phyloP scores from a whole-genome alignment of 2,329 filamentous ascomycete species.

The Penicillium sp. region DNA sequence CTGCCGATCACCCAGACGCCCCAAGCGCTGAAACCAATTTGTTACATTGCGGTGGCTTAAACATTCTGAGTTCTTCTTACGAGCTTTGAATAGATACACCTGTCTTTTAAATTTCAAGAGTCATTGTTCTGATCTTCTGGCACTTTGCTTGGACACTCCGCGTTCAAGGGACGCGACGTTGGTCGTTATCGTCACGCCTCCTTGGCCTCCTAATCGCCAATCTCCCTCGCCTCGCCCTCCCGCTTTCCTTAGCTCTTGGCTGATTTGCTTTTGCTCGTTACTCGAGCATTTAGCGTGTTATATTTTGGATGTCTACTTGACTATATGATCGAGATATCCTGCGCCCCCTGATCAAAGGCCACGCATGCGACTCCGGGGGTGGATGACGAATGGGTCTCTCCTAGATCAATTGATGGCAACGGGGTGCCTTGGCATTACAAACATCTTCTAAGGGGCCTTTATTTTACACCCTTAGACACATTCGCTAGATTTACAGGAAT shows the following conservation, averaged over 20 bases:
- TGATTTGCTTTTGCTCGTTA: no score
- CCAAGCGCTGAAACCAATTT: slow-evolving; percentile 9
- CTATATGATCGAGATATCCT: slow-evolving; percentile 5
- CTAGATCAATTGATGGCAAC: slow-evolving; percentile 35
- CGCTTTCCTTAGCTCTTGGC: background rate
- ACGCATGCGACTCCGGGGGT: slow-evolving; percentile 28
- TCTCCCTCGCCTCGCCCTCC: background rate
- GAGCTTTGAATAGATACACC: background rate
- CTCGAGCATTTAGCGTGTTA: background rate
- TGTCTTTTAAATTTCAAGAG: background rate
- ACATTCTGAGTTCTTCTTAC: slow-evolving; percentile 6
- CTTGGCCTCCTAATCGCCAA: slow-evolving; percentile 21
- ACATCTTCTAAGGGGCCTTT: slow-evolving; percentile 23
- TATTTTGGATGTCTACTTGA: slow-evolving; percentile 8
- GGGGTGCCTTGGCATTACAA: slow-evolving; percentile 31
- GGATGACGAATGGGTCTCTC: slow-evolving; percentile 39
- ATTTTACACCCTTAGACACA: slow-evolving; percentile 19
- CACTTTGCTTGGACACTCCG: background rate
- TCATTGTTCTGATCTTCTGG: background rate
- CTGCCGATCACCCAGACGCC: slow-evolving; percentile 19
- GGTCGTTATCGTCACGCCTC: slow-evolving; percentile 24
- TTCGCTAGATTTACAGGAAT: slow-evolving; percentile 33
- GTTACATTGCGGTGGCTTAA: slow-evolving; percentile 1
- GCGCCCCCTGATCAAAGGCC: slow-evolving; percentile 12
- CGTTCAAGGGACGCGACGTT: slow-evolving; percentile 13